A percentile compares a stretch with the other conserved stretches of the same genome.
These are phyloP conservation scores for Eucalyptus tenuipes DNA, from an alignment of 345 rosid genomes.

Conservation along the genomic window DNA sequence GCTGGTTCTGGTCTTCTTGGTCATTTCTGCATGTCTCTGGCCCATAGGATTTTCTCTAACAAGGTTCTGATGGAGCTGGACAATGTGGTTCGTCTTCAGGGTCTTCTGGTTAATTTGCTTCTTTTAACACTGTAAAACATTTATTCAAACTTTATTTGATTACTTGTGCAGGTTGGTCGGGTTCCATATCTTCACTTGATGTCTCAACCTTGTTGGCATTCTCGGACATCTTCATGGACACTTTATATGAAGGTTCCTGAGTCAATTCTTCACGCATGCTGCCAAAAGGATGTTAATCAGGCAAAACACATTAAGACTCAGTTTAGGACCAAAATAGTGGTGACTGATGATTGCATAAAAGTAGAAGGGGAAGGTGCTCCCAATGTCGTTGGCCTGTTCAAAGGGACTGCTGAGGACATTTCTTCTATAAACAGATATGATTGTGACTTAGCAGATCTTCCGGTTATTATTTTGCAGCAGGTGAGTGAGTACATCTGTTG, in stretches of 20 bases:
- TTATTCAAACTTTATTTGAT: background rate
- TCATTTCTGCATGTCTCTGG: constrained; percentile 79
- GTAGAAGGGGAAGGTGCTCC: constrained; percentile 93
- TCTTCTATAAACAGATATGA: constrained; percentile 68
- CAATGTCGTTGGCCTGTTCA: constrained; percentile 59
- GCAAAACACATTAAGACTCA: constrained; percentile 47
- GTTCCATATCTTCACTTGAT: constrained; percentile 77
- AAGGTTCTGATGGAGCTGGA: constrained; percentile 67
- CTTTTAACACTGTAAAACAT: background rate
- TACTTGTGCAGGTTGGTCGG: constrained; percentile 46
- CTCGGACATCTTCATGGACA: constrained; percentile 89
- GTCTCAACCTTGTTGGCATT: constrained; percentile 94
- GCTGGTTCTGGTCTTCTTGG: constrained; percentile 60
- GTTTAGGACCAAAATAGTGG: constrained; percentile 73
- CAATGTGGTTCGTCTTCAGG: constrained; percentile 45
- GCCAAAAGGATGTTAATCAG: constrained; percentile 24
- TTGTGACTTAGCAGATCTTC: constrained; percentile 67
- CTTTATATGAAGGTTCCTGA: constrained; percentile 69
- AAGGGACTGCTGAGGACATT: constrained; percentile 50
- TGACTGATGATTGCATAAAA: constrained; percentile 56
- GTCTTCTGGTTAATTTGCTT: background rate
- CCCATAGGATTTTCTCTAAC: constrained; percentile 75
- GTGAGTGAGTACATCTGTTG: constrained; percentile 13
- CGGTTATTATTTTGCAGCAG: constrained; percentile 82
- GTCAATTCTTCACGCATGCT: constrained; percentile 44